Evolutionary conservation across 768 basidiomycete species (phyloP), one percentile per base, ranked within the genome.

Genomic region (Crassisporium funariophilum): DNA sequence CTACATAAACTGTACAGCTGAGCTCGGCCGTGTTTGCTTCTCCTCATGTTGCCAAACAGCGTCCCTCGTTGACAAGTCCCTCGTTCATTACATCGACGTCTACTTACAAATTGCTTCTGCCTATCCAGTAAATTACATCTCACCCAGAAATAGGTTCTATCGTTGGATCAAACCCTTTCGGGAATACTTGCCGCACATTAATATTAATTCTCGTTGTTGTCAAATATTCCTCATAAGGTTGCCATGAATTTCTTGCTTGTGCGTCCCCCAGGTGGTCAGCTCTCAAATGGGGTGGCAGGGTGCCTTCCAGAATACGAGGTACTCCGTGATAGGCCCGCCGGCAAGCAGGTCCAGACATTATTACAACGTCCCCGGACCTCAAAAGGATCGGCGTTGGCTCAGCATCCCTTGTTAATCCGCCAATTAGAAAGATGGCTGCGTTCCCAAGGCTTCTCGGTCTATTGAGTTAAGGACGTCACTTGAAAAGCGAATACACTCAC

Each of bases 321-420:
- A 98, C 82, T 11, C 95, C 95, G 56, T 99, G 95, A 63, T 90
- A 98, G n/a, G 86, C 88, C 27, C 92, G 73, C 44, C 95, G 77
- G 55, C 92, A 90, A 17, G 72, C 72, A 7, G 85, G 85, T 0
- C 97, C 95, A 1, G 90, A 89, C 94, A 99, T 97, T 58, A 98
- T 83, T 16, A 97, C 73, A 1, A 87, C 82, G 61, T 99, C 97
- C 2, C 95, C 95, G 0, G 91, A 94, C 15, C 93, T 83, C 2
- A 99, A 75, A 16, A 98, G 74, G 48, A 99, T 84, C 0, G 95
- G 82, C 11, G 83, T 68, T 2, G 95, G 95, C 15, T 82, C 75
- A 0, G 71, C 73, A 41, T 95, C 86, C 44, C 95, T 79, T 7
- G 91, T 90, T 9, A 77, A 65, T 1, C 89, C 86, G 2, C 95